Conservation (phyloP, 768 basidiomycete genomes). For the Kwoniella botswanensis region DNA sequence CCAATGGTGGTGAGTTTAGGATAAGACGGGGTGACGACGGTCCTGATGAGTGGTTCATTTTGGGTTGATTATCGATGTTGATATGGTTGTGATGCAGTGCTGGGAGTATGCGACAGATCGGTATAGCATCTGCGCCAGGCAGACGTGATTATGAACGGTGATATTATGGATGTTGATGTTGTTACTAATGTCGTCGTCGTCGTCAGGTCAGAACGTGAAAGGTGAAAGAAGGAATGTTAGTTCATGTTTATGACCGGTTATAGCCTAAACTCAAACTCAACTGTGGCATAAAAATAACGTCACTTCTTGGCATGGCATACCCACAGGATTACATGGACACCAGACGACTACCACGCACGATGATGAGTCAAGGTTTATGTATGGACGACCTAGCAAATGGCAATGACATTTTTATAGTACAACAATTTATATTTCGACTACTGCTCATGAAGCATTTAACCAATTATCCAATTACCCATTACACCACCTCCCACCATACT, state of each 20-base stretch:
- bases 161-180: background rate
- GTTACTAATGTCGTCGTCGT: background rate
- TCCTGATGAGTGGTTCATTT: background rate
- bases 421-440: background rate
- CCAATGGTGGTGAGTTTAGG: constrained; percentile 1
- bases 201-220: background rate
- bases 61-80: background rate
- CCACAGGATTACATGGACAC: no score
- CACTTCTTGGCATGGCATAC: background rate
- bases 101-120: background rate
- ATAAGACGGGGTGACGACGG: constrained; percentile 4
- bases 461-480: constrained; percentile 33
- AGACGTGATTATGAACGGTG: constrained; percentile 1
- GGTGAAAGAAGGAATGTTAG: background rate
- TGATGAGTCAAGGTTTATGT: background rate
- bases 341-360: background rate
- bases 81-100: background rate
- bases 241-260: constrained; percentile 1
- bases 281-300: background rate
- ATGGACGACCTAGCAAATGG: background rate
- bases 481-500: constrained; percentile 54
- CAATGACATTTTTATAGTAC: background rate
- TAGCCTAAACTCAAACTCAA: background rate
- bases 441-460: background rate
- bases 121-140: background rate